These are phyloP conservation scores for Rutstroemia sp. DNA, from an alignment of 2,329 filamentous ascomycete genomes.

Conservation along the genomic window DNA sequence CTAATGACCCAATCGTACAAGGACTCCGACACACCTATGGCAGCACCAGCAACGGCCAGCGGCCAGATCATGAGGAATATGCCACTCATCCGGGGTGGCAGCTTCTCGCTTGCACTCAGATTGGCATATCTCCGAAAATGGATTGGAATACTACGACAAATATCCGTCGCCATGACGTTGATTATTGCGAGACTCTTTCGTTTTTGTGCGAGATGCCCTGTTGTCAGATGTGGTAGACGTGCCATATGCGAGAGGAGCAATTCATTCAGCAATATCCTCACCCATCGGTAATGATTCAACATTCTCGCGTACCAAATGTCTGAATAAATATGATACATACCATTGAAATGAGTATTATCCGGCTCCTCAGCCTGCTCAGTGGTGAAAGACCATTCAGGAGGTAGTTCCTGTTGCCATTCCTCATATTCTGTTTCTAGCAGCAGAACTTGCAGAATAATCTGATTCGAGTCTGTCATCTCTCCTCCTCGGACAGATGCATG, in stretches of 20 bases:
- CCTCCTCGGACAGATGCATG: slow-evolving; percentile 8
- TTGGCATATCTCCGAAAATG: slow-evolving; percentile 10
- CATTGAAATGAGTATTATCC: slow-evolving; percentile 10
- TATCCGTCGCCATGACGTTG: slow-evolving; percentile 16
- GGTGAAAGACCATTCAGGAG: slow-evolving; percentile 15
- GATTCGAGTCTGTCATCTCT: not conserved
- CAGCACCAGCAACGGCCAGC: slow-evolving; percentile 16
- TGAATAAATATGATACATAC: slow-evolving; percentile 14
- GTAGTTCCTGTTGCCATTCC: slow-evolving; percentile 15
- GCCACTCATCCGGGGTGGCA: slow-evolving; percentile 12
- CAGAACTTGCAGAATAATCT: slow-evolving; percentile 11
- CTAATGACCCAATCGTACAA: slow-evolving; percentile 17
- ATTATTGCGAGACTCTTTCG: slow-evolving; percentile 13
- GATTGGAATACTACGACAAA: slow-evolving; percentile 18
- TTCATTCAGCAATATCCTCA: slow-evolving; percentile 21
- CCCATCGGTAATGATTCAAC: slow-evolving; percentile 21
- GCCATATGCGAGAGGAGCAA: slow-evolving; percentile 14
- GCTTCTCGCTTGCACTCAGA: not conserved
- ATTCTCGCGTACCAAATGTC: slow-evolving; percentile 22
- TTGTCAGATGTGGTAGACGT: slow-evolving; percentile 4
- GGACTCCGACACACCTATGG: slow-evolving; percentile 16
- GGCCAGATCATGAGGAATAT: slow-evolving; percentile 19
- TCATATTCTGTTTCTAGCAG: slow-evolving; percentile 15
- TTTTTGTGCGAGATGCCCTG: slow-evolving; percentile 12
- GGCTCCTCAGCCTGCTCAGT: not conserved